Conservation (phyloP, 1,284 basidiomycete species). For the Austroboletus novae-zelandiae region DNA sequence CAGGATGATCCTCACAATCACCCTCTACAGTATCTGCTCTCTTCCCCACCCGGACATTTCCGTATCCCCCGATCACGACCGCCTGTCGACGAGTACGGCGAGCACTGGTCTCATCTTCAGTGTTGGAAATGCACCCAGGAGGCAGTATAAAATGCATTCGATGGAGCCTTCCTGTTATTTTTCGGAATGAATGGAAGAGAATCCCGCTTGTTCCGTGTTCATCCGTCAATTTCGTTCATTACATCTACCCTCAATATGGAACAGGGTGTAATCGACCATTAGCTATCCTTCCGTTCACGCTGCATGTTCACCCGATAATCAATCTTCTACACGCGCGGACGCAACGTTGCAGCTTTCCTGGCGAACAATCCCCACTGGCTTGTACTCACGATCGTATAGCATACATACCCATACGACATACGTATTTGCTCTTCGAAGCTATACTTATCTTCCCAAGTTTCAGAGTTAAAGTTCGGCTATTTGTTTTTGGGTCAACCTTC, state of each 20-base stretch:
- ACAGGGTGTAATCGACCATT: conserved; percentile 1
- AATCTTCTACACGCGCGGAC: conserved; percentile 26
- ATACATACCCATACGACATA: neutral
- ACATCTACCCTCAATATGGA: conserved; percentile 22
- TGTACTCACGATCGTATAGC: conserved; percentile 5
- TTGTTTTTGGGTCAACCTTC: conserved; percentile 13
- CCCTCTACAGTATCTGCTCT: neutral
- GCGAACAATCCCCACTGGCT: conserved; percentile 11
- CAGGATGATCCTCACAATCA: conserved; percentile 7
- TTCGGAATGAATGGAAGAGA: conserved; percentile 18
- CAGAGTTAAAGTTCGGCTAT: conserved; percentile 16
- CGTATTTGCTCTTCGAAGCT: conserved; percentile 1
- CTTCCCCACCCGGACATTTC: neutral
- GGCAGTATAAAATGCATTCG: conserved; percentile 1
- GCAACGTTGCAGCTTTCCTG: conserved; percentile 23
- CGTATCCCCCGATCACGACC: neutral
- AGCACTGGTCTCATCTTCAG: neutral
- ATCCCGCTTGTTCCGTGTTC: conserved; percentile 15
- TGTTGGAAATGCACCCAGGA: neutral
- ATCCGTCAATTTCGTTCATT: conserved; percentile 12
- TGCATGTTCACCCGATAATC: conserved; percentile 23
- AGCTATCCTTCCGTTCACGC: conserved; percentile 9
- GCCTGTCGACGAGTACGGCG: neutral
- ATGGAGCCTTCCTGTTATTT: conserved; percentile 4
- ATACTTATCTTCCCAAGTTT: conserved; percentile 2